These are phyloP conservation scores for Diplosphaera chodatii DNA, from an alignment of 139 green algal genomes.

Conservation along the genomic window DNA sequence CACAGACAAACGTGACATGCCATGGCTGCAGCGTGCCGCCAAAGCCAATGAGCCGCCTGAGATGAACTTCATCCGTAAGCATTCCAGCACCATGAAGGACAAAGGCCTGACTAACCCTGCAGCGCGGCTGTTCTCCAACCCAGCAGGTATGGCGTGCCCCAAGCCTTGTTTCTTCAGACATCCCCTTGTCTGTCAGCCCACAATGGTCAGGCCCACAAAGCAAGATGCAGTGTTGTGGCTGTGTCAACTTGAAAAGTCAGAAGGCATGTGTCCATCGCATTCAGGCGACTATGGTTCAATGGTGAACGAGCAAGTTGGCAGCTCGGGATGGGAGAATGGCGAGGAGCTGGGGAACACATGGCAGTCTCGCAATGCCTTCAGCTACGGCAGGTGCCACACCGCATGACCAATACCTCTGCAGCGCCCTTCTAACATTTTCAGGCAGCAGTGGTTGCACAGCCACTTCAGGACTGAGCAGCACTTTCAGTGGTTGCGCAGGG, in stretches of 20 bases:
- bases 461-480: no score
- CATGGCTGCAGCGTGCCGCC: slow-evolving; percentile 33
- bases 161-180: no score
- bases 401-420: no score
- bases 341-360: slow-evolving; percentile 93
- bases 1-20: no score
- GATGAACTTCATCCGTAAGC: slow-evolving; percentile 92
- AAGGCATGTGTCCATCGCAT: background rate
- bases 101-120: slow-evolving; percentile 60
- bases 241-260: no score
- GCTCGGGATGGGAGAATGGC: slow-evolving; percentile 65
- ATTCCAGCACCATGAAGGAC: slow-evolving; percentile 60
- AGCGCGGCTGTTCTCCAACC: slow-evolving; percentile 91
- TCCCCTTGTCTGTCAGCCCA: no score
- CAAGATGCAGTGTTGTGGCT: no score
- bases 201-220: no score
- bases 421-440: no score
- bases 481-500: slow-evolving; percentile 41
- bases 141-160: no score
- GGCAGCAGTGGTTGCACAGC: no score
- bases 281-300: slow-evolving; percentile 93
- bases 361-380: slow-evolving; percentile 89
- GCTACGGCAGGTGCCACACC: slow-evolving; percentile 63
- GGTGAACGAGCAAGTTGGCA: slow-evolving; percentile 96
- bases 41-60: slow-evolving; percentile 70